Evolutionary conservation across 768 basidiomycete species (phyloP).

Genomic region (Lactifluus pinguis): DNA sequence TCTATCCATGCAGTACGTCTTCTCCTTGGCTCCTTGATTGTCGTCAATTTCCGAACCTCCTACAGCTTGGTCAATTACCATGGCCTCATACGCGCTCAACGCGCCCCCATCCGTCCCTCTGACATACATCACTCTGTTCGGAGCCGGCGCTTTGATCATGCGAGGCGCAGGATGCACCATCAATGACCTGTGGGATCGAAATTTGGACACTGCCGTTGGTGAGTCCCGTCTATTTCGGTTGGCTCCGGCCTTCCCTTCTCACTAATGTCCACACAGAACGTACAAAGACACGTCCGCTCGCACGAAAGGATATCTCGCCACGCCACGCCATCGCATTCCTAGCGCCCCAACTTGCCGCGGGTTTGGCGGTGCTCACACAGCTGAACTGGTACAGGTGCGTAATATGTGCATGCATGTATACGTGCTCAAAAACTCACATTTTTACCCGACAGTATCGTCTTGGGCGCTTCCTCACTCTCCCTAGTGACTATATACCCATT

Average conservation of each 20-base stretch:
- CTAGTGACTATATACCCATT: constrained; percentile 86
- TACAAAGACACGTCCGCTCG: constrained; percentile 82
- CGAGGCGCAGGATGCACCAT: constrained; percentile 97
- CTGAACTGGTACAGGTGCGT: constrained; percentile 90
- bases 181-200: constrained; percentile 97
- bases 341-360: constrained; percentile 69
- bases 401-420: background rate
- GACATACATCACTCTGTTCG: constrained; percentile 76
- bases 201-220: constrained; percentile 91
- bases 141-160: constrained; percentile 88
- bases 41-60: background rate
- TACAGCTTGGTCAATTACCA: constrained; percentile 94
- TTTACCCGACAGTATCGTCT: constrained; percentile 55
- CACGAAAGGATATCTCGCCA: constrained; percentile 68
- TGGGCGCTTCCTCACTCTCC: constrained; percentile 86
- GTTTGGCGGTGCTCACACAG: constrained; percentile 80
- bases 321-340: constrained; percentile 76
- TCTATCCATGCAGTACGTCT: constrained; percentile 88
- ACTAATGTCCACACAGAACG: constrained; percentile 43
- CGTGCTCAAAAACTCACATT: background rate
- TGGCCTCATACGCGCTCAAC: constrained; percentile 80
- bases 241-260: background rate
- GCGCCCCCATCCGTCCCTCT: constrained; percentile 59
- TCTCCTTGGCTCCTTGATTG: constrained; percentile 17
- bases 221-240: constrained; percentile 23